Evolutionary conservation across 495 filamentous ascomycete genomes (phyloP).

Genomic region (Aspergillus taichungensis): DNA sequence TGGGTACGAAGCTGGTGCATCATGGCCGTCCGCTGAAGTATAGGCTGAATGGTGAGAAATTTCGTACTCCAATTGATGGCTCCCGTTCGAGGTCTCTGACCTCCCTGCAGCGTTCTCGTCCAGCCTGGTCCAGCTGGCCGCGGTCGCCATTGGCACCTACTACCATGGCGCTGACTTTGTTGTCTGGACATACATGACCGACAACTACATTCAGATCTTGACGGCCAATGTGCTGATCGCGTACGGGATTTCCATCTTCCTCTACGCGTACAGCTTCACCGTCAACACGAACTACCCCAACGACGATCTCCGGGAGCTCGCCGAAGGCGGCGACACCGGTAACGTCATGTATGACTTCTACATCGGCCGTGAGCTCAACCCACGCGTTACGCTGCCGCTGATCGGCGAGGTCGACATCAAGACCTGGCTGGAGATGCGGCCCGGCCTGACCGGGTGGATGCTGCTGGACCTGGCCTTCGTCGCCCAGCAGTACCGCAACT

Average conservation of each 20-base stretch:
- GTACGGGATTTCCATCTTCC: slow-evolving; percentile 51
- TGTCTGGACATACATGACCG: slow-evolving; percentile 74
- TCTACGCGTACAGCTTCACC: slow-evolving; percentile 65
- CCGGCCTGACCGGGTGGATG: slow-evolving; percentile 76
- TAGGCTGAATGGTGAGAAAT: slow-evolving; percentile 60
- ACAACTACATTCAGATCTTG: slow-evolving; percentile 70
- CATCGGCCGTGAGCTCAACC: slow-evolving; percentile 87
- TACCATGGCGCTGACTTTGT: slow-evolving; percentile 62
- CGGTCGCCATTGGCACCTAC: slow-evolving; percentile 57
- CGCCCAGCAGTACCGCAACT: slow-evolving; percentile 67
- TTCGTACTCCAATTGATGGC: too few relatives aligned
- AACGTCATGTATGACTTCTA: slow-evolving; percentile 84
- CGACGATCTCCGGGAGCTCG: slow-evolving; percentile 57
- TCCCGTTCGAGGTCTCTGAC: not conserved
- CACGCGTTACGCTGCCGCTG: slow-evolving; percentile 62
- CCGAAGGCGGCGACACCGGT: slow-evolving; percentile 61
- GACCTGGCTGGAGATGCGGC: slow-evolving; percentile 70
- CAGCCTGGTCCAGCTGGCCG: slow-evolving; percentile 48
- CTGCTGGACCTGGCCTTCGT: slow-evolving; percentile 68
- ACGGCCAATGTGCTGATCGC: slow-evolving; percentile 67
- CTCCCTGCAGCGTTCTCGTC: slow-evolving; percentile 53
- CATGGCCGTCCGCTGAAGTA: slow-evolving; percentile 69
- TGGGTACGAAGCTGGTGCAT: slow-evolving; percentile 54
- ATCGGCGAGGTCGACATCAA: slow-evolving; percentile 70
- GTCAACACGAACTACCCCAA: slow-evolving; percentile 48